Percentiles rank a stretch among this genome's conserved stretches.
Evolutionary conservation across 768 basidiomycete species (phyloP).

Genomic region (Lanmaoa pseudosensibilis): DNA sequence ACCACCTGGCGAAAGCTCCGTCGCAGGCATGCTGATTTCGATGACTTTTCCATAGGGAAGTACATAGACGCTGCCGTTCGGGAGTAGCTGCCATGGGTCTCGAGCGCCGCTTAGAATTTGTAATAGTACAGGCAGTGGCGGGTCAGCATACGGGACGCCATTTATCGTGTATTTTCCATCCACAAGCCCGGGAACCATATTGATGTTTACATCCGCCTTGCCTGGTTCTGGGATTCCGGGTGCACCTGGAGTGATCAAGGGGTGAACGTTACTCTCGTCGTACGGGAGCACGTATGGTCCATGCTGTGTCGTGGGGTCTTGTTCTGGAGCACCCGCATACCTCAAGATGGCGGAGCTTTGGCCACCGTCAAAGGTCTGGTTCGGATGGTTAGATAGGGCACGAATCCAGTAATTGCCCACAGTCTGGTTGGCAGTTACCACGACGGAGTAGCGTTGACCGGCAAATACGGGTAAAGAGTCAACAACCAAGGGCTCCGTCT

Average conservation of each 20-base stretch:
- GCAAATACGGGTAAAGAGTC: constrained; percentile 46
- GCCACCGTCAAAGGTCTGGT: constrained; percentile 30
- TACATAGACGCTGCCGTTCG: constrained; percentile 41
- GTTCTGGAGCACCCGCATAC: constrained; percentile 38
- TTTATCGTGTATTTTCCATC: constrained; percentile 24
- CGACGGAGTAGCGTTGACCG: constrained; percentile 52
- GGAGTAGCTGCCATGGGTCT: constrained; percentile 39
- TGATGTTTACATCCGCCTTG: constrained; percentile 40
- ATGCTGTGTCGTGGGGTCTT: constrained; percentile 34
- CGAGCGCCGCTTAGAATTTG: constrained; percentile 41
- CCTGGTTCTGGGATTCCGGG: constrained; percentile 38
- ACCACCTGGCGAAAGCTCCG: constrained; percentile 4
- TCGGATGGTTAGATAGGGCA: constrained; percentile 19
- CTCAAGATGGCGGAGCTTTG: constrained; percentile 43
- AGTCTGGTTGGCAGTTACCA: constrained; percentile 35
- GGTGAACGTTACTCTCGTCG: constrained; percentile 37
- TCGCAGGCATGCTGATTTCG: constrained; percentile 41
- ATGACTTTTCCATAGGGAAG: constrained; percentile 45
- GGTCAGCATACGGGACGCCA: constrained; percentile 31
- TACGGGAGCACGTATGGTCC: constrained; percentile 28
- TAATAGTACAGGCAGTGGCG: constrained; percentile 42
- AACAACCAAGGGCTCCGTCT: constrained; percentile 40
- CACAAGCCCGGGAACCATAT: constrained; percentile 30
- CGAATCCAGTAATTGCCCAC: constrained; percentile 44
- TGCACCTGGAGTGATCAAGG: constrained; percentile 27